Evolutionary conservation across 306 rosid genomes (phyloP).

Genomic region (Trifolium repens): DNA sequence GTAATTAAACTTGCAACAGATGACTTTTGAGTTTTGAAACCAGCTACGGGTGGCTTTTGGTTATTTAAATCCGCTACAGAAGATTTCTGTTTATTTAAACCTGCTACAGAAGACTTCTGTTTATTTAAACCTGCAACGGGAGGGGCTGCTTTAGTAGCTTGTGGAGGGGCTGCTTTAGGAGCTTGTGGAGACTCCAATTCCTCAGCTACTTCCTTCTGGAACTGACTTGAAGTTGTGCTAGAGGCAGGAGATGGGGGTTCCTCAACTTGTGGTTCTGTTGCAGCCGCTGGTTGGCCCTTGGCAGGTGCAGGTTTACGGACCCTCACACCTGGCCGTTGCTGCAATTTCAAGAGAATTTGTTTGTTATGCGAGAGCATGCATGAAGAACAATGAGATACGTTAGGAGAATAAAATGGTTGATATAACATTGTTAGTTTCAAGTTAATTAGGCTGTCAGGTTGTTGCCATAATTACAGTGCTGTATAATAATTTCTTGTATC

Average conservation of each 20-base stretch:
- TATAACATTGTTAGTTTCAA: background rate
- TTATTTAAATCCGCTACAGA: conserved; percentile 34
- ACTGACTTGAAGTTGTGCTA: conserved; percentile 66
- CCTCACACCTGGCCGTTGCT: conserved; percentile 62
- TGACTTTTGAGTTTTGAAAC: conserved; percentile 37
- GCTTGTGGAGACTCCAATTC: conserved; percentile 56
- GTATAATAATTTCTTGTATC: background rate
- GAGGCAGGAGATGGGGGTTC: conserved; percentile 72
- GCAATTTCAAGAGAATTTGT: conserved; percentile 40
- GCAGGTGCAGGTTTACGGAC: conserved; percentile 52
- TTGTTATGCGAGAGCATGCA: conserved; percentile 3
- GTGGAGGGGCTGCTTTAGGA: conserved; percentile 48
- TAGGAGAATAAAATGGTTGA: background rate
- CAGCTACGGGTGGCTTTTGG: conserved; percentile 41
- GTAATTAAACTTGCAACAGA: conserved; percentile 37
- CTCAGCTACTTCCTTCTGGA: conserved; percentile 63
- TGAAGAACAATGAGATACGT: background rate
- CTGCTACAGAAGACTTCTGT: conserved; percentile 40
- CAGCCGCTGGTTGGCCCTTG: conserved; percentile 46
- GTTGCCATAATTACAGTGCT: background rate
- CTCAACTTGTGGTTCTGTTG: conserved; percentile 51
- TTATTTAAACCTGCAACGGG: conserved; percentile 35
- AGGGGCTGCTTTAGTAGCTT: conserved; percentile 51
- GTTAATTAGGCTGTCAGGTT: background rate
- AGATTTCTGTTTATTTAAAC: conserved; percentile 33